Conservation (phyloP, 176 grass and related monocot genomes). For the Carex myosuroides region DNA sequence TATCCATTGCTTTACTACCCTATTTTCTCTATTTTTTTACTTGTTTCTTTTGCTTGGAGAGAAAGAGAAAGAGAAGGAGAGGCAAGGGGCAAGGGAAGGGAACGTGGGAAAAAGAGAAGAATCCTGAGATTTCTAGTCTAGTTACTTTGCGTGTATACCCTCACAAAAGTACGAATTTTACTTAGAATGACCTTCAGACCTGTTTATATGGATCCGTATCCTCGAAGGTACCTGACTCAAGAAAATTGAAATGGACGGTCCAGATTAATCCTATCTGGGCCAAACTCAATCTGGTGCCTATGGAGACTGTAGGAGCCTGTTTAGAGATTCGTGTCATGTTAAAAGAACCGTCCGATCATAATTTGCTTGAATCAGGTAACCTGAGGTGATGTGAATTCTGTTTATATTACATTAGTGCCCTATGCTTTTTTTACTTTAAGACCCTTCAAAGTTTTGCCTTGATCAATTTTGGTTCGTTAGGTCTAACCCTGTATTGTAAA, state of each 20-base stretch:
- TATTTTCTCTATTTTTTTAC: background rate
- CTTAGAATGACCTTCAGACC: background rate
- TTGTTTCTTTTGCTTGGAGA: conserved; percentile 14
- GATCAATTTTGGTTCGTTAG: background rate
- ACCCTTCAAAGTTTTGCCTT: background rate
- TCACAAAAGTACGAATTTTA: background rate
- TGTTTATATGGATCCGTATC: background rate
- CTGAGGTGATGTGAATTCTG: too few species aligned
- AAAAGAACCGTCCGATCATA: too few species aligned
- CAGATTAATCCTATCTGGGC: too few species aligned
- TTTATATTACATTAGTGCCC: background rate
- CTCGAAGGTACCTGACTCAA: too few species aligned
- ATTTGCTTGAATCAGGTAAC: too few species aligned
- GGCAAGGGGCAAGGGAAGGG: background rate
- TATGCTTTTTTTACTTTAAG: background rate
- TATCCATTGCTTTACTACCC: conserved; percentile 33
- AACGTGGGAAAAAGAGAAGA: conserved; percentile 27
- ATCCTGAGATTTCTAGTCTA: conserved; percentile 18
- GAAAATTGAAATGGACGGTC: too few species aligned
- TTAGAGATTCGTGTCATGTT: too few species aligned
- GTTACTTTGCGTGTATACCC: background rate
- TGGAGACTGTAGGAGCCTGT: too few species aligned
- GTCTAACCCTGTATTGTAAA: background rate
- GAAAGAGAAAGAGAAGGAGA: background rate
- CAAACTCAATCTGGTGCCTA: too few species aligned